Conservation (phyloP, 331 rosid species). For the Malus hybrid region DNA sequence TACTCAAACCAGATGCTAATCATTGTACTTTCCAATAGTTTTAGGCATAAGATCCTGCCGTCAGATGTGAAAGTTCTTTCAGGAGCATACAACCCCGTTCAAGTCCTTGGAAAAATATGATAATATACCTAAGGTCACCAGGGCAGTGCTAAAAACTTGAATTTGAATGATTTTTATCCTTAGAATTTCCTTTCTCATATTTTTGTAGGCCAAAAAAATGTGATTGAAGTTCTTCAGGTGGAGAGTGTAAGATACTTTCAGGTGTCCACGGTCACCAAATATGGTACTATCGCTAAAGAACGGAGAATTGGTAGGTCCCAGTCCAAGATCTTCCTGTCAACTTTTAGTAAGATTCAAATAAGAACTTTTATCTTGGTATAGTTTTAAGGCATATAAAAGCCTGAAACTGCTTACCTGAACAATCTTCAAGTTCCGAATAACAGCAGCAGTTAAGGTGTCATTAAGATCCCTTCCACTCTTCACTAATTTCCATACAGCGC, state of each 20-base stretch:
- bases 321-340: not conserved
- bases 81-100: not conserved
- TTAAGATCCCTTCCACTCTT: constrained; percentile 68
- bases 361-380: not conserved
- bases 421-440: constrained; percentile 73
- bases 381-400: not conserved
- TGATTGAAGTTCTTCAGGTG: not conserved
- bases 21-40: not conserved
- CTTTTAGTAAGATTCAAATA: not conserved
- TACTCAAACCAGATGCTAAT: constrained; percentile 25
- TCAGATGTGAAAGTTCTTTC: not conserved
- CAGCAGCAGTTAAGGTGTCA: constrained; percentile 60
- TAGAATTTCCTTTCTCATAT: not conserved
- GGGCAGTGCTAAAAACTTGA: not conserved
- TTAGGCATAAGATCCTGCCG: not conserved
- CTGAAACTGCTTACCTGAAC: constrained; percentile 47
- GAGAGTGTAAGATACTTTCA: not conserved
- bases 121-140: not conserved
- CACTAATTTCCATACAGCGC: constrained; percentile 47
- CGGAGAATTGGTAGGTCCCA: not conserved
- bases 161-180: not conserved
- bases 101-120: not conserved
- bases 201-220: not conserved
- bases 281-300: not conserved
- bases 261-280: not conserved